Percentiles rank a stretch among this genome's conserved stretches.
Evolutionary conservation across 495 filamentous ascomycete genomes (phyloP).

Genomic region (Pseudevernia furfuracea): DNA sequence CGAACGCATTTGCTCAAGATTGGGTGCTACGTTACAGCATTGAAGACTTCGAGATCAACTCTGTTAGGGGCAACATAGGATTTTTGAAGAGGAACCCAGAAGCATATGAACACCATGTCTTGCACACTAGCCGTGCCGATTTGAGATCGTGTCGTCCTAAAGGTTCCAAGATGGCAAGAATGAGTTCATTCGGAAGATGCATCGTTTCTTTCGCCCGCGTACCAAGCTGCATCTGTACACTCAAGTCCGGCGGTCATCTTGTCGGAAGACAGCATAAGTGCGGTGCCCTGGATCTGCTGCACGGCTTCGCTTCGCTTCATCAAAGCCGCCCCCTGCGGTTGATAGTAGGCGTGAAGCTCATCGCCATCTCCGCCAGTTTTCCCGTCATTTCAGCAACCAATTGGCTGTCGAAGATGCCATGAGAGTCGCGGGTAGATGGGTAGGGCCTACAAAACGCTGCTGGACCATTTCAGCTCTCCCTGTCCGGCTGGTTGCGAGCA

Average conservation of each 20-base stretch:
- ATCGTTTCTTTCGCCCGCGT: background rate
- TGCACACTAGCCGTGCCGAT: background rate
- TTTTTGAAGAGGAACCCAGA: background rate
- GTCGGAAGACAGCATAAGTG: too few relatives aligned
- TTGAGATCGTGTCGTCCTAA: background rate
- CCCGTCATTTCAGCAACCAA: too few relatives aligned
- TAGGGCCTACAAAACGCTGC: background rate
- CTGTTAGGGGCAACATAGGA: background rate
- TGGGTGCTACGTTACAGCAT: background rate
- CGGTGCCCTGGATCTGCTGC: too few relatives aligned
- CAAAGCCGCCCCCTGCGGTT: too few relatives aligned
- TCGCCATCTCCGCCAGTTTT: too few relatives aligned
- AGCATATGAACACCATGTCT: constrained; percentile 1
- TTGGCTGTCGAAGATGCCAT: too few relatives aligned
- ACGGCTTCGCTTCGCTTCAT: too few relatives aligned
- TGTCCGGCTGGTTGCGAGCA: background rate
- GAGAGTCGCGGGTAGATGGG: too few relatives aligned
- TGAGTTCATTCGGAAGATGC: background rate
- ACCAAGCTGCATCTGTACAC: too few relatives aligned
- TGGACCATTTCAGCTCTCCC: background rate
- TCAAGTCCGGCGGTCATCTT: too few relatives aligned
- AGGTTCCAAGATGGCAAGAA: background rate
- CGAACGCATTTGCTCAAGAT: constrained; percentile 6
- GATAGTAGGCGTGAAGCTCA: too few relatives aligned
- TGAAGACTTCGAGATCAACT: background rate